phyloP scores from a whole-genome alignment of 306 rosid species.

The Sophora flavescens region DNA sequence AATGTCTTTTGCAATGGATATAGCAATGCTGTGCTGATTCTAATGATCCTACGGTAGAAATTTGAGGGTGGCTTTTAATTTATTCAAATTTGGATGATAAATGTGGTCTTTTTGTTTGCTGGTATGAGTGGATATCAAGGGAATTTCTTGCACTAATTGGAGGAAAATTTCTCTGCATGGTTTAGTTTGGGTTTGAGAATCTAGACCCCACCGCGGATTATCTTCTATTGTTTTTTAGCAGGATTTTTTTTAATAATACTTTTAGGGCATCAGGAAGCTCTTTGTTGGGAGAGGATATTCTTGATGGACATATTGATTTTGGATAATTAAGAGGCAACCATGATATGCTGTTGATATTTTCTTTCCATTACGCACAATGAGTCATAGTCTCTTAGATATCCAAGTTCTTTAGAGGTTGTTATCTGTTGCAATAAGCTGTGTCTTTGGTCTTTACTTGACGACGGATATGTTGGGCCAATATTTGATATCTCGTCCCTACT shows the following conservation, averaged over 20 bases:
- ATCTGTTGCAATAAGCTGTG: not conserved
- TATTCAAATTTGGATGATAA: constrained; percentile 18
- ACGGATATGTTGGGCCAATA: constrained; percentile 1
- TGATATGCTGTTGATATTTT: not conserved
- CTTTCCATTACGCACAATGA: constrained; percentile 1
- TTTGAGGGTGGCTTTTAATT: not conserved
- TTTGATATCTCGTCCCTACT: constrained; percentile 17
- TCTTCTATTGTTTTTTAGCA: not conserved
- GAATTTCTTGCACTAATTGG: not conserved
- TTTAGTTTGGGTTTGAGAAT: not conserved
- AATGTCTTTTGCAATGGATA: not conserved
- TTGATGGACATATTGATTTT: constrained; percentile 4
- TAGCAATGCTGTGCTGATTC: not conserved
- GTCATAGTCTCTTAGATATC: not conserved
- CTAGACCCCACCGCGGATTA: not conserved
- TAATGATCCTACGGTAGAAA: not conserved
- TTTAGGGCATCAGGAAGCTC: not conserved
- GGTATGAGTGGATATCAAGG: not conserved
- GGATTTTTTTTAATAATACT: not conserved
- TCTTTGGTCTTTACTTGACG: not conserved
- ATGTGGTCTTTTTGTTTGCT: not conserved
- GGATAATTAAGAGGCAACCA: constrained; percentile 25
- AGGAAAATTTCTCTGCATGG: not conserved
- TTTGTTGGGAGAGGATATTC: not conserved
- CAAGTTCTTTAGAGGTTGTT: constrained; percentile 11